A percentile compares a stretch with the other conserved stretches of the same genome.
These are phyloP conservation scores for Sordaria brevicollis DNA, from an alignment of 495 filamentous ascomycete species.

Conservation along the genomic window DNA sequence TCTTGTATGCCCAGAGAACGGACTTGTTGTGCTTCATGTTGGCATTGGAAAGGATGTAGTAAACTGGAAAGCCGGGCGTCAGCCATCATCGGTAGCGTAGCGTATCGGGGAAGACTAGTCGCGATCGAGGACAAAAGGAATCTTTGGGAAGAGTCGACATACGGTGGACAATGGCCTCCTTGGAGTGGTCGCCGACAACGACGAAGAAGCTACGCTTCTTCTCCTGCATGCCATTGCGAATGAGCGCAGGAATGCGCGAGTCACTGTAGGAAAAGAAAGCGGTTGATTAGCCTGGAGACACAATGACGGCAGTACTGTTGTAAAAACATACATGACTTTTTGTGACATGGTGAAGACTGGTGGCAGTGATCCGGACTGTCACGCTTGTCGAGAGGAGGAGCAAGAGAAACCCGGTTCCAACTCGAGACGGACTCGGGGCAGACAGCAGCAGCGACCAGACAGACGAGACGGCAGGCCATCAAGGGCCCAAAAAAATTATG, in stretches of 20 bases:
- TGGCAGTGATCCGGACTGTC: background rate
- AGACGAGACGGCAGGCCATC: background rate
- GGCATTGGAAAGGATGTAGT: conserved; percentile 83
- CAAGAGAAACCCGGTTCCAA: background rate
- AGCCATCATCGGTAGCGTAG: background rate
- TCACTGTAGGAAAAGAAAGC: conserved; percentile 42
- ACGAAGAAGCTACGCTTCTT: conserved; percentile 98
- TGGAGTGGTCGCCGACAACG: conserved; percentile 88
- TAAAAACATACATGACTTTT: background rate
- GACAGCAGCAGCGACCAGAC: background rate
- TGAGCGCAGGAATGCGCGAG: conserved; percentile 89
- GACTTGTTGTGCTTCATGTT: conserved; percentile 95
- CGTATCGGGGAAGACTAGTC: background rate
- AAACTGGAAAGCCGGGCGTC: conserved; percentile 34
- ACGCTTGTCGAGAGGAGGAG: background rate
- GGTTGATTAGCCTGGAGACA: background rate
- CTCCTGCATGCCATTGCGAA: conserved; percentile 90
- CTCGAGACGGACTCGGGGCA: background rate
- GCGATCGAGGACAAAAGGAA: background rate
- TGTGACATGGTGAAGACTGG: background rate
- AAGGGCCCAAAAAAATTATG: background rate
- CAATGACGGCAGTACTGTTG: background rate
- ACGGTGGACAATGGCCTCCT: conserved; percentile 88
- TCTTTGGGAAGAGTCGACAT: background rate
- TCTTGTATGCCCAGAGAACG: conserved; percentile 99